Base-by-base conservation (phyloP, 768 basidiomycete species). In the Cystoderma amianthinum region DNA sequence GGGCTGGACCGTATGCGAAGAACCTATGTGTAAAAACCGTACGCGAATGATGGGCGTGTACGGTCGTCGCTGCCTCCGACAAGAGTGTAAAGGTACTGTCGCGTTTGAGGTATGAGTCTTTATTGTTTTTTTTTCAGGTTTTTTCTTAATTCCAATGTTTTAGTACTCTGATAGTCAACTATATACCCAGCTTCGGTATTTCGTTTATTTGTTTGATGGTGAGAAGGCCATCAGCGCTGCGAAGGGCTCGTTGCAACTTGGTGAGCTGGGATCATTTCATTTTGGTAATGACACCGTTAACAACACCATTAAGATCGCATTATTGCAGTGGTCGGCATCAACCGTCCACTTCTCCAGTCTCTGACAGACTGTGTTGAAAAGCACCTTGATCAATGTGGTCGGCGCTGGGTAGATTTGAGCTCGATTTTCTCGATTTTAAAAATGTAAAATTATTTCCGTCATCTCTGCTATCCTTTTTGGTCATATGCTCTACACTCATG, bases 41-140 rank as follows among this genome's bases (percentile, higher is more conserved):
- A 93, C 95, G n/a, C 72, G 96, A 15, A 87, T 83, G 74, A 95
- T 97, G 89, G 72, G 86, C 24, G 90, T 97, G 1, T 94, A 92
- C 58, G 93, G 91, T 4, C 74, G 81, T 22, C 69, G 83, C 38
- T 99, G 96, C 57, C 56, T 92, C 41, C 74, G 76, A 35, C 63
- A 59, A 4, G 78, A 73, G 7, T 95, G 92, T 59, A 69, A 62
- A 45, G 88, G 88, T 2, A 68, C 60, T 13, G 84, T 93, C 42
- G 49, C 74, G 12, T 82, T 87, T 45, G 87, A 90, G 74, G 91
- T 89, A 48, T 23, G 78, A 63, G 5, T n/a, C n/a, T 38, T 24
- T 25, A 22, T 11, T 15, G 4, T 23, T n/a, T 12, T 35, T 37
- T 13, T 21, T 4, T 13, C 16, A 15, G 2, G 23, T 4, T 32